phyloP scores from a whole-genome alignment of 2,329 filamentous ascomycete species.

The Colletotrichum aenigma region DNA sequence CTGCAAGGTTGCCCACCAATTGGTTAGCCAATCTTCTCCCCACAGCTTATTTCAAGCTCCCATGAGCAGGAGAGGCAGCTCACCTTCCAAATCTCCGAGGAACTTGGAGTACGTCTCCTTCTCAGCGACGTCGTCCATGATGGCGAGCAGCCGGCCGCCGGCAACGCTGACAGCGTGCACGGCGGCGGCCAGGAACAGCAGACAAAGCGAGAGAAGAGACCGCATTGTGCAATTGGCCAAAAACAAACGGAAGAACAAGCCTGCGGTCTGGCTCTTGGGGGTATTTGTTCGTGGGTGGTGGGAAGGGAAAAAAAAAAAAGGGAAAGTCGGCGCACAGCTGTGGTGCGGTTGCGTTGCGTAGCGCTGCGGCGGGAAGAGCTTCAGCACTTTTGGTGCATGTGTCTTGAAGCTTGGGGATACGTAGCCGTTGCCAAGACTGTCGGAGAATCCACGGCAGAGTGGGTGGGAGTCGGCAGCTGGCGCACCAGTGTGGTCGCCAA shows the following conservation, averaged over 20 bases:
- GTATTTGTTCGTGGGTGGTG: not conserved
- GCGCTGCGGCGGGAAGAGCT: conserved; percentile 19
- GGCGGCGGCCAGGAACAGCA: conserved; percentile 68
- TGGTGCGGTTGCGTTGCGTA: conserved; percentile 14
- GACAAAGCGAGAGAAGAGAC: conserved; percentile 73
- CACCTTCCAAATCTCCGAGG: conserved; percentile 73
- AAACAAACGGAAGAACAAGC: not conserved
- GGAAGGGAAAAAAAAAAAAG: conserved; percentile 1
- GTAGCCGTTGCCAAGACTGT: conserved; percentile 23
- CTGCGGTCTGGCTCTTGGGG: conserved; percentile 13
- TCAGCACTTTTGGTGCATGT: conserved; percentile 21
- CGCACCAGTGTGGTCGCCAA: not conserved
- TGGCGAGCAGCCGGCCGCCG: conserved; percentile 84
- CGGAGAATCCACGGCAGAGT: conserved; percentile 12
- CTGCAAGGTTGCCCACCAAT: conserved; percentile 48
- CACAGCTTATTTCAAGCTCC: not conserved
- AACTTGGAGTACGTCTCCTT: conserved; percentile 86
- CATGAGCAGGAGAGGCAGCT: conserved; percentile 24
- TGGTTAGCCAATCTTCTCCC: conserved; percentile 25
- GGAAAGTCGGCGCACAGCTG: conserved; percentile 23
- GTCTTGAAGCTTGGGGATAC: conserved; percentile 28
- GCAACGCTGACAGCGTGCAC: conserved; percentile 79
- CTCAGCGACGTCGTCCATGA: conserved; percentile 82
- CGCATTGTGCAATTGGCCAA: conserved; percentile 61
- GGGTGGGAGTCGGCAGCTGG: not conserved